Conservation (phyloP, 768 basidiomycete genomes). For the Suillus cothurnatus region DNA sequence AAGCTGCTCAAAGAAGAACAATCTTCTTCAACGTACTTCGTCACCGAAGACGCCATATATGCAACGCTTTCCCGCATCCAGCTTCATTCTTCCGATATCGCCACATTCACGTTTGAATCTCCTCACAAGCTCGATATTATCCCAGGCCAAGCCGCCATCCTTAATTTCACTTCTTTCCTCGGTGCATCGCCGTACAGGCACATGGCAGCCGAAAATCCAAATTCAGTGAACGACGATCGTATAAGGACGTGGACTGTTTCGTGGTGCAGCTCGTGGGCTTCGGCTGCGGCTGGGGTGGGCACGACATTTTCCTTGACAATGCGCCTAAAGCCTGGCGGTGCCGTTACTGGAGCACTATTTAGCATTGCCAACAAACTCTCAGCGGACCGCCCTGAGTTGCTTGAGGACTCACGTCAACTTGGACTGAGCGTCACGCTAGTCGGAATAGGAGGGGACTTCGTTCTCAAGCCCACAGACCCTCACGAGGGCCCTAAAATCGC, state of each 20-base stretch:
- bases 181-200: slow-evolving; percentile 52
- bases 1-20: slow-evolving; percentile 54
- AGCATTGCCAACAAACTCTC: slow-evolving; percentile 45
- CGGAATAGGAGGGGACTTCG: slow-evolving; percentile 57
- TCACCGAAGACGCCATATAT: slow-evolving; percentile 21
- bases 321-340: slow-evolving; percentile 55
- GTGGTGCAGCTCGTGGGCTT: slow-evolving; percentile 21
- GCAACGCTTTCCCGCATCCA: slow-evolving; percentile 38
- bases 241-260: slow-evolving; percentile 71
- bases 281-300: neutral
- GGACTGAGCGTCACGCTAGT: slow-evolving; percentile 45
- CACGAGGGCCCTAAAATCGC: neutral
- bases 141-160: slow-evolving; percentile 55
- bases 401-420: slow-evolving; percentile 43
- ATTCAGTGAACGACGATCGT: slow-evolving; percentile 61
- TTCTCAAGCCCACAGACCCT: slow-evolving; percentile 24
- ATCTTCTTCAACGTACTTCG: slow-evolving; percentile 31
- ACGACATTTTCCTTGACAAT: slow-evolving; percentile 51
- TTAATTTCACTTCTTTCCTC: slow-evolving; percentile 56
- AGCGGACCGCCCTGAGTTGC: slow-evolving; percentile 41
- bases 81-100: slow-evolving; percentile 49
- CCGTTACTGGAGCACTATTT: slow-evolving; percentile 57
- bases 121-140: slow-evolving; percentile 35
- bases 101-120: slow-evolving; percentile 55
- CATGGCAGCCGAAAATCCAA: slow-evolving; percentile 52